A percentile compares a stretch with the other conserved stretches of the same genome.
These are phyloP conservation scores for Aspergillus kassunensis DNA, from an alignment of 495 filamentous ascomycete species.

Conservation along the genomic window DNA sequence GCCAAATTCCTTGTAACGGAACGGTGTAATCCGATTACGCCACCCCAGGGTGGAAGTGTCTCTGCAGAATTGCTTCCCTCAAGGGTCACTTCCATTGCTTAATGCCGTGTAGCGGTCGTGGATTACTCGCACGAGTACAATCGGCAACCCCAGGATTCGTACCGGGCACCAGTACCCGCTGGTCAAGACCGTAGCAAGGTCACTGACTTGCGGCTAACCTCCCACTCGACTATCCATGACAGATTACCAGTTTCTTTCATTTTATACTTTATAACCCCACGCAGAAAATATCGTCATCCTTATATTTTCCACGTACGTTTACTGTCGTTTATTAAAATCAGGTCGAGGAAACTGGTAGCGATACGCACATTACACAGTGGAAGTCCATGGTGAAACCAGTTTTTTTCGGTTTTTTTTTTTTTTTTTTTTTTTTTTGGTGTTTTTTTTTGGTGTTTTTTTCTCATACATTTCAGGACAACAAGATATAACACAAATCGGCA, in stretches of 20 bases:
- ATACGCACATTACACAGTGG: too few relatives aligned
- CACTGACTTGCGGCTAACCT: conserved; percentile 39
- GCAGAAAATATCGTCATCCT: too few relatives aligned
- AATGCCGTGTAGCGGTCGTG: conserved; percentile 51
- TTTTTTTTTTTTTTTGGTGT: too few relatives aligned
- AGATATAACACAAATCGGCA: background rate
- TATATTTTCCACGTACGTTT: too few relatives aligned
- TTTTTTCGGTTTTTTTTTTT: too few relatives aligned
- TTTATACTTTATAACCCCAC: background rate
- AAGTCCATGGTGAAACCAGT: too few relatives aligned
- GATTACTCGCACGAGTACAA: conserved; percentile 58
- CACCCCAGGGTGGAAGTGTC: conserved; percentile 56
- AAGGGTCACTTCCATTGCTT: conserved; percentile 60
- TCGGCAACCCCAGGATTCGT: conserved; percentile 56
- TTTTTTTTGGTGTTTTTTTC: background rate
- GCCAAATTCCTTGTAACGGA: conserved; percentile 41
- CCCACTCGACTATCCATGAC: conserved; percentile 48
- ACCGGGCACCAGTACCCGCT: conserved; percentile 54
- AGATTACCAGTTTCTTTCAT: conserved; percentile 27
- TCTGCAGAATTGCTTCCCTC: conserved; percentile 67
- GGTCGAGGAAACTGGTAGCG: too few relatives aligned
- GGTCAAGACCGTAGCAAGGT: conserved; percentile 41
- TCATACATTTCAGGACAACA: background rate
- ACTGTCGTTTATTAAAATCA: too few relatives aligned
- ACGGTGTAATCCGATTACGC: conserved; percentile 57